These are phyloP conservation scores for Emergomyces orientalis DNA, from an alignment of 2,329 filamentous ascomycete genomes.

Conservation along the genomic window DNA sequence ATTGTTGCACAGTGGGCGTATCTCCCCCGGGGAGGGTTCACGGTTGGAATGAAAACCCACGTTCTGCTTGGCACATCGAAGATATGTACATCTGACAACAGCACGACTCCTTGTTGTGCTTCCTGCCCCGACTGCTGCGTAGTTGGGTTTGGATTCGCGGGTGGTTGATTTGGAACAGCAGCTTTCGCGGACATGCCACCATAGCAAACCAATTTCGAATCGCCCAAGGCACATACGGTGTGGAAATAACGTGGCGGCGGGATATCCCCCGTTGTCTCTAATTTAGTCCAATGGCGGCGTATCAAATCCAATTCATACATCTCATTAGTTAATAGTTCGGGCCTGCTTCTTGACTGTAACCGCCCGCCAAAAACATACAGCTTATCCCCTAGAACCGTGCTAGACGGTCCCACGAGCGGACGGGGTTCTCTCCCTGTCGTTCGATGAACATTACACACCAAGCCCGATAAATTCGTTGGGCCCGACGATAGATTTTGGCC, in stretches of 20 bases:
- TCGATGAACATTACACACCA: conserved; percentile 61
- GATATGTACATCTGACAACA: conserved; percentile 97
- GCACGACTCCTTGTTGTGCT: conserved; percentile 74
- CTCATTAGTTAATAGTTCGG: conserved; percentile 69
- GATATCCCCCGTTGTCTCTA: conserved; percentile 74
- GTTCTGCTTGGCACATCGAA: conserved; percentile 74
- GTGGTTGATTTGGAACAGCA: conserved; percentile 39
- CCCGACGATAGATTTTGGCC: conserved; percentile 26
- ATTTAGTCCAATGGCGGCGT: conserved; percentile 81
- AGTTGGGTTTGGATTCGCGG: conserved; percentile 28
- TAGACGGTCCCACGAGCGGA: conserved; percentile 86
- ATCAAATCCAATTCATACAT: conserved; percentile 91
- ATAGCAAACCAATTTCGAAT: conserved; percentile 95
- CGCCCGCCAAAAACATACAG: conserved; percentile 93
- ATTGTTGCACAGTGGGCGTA: conserved; percentile 96
- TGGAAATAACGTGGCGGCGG: conserved; percentile 94
- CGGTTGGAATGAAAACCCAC: conserved; percentile 76
- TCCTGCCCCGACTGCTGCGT: conserved; percentile 44
- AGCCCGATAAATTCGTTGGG: conserved; percentile 53
- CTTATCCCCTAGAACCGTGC: conserved; percentile 89
- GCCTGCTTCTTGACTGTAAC: conserved; percentile 71
- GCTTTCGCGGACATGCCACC: conserved; percentile 87
- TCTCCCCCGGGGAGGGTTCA: conserved; percentile 78
- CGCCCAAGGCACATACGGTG: conserved; percentile 85
- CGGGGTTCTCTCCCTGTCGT: conserved; percentile 89